Evolutionary conservation across 768 basidiomycete species (phyloP), one percentile per base, ranked within the genome.

Genomic region (Trametes elegans): DNA sequence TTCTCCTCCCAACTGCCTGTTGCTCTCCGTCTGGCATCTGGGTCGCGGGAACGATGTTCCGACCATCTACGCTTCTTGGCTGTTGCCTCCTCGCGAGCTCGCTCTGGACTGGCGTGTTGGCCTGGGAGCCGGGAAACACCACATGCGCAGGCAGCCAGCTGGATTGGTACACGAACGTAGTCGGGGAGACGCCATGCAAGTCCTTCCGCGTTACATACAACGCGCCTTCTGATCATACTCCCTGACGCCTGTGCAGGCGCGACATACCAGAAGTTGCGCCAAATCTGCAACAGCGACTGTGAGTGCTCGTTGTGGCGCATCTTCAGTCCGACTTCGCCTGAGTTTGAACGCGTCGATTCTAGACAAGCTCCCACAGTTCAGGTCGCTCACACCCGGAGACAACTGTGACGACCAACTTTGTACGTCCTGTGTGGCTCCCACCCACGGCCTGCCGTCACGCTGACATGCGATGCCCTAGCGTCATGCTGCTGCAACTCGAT

Each of bases 131-230:
- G 8, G 59, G 55, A 1, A 60, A 60, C 28, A 60, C 59, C n/a
- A 60, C 59, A 9, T 60, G 59, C 24, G 55, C 45, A 6, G 54
- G 56, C 44, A 27, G 32, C 7, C 55, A 54, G 47, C 28, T 61
- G 43, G 56, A 61, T 23, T 61, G 60, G 60, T 61, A 61, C 46
- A 61, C 56, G 9, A 48, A 36, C 44, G 60, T 57, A 19, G 60
- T 61, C 1, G 60, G 60, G 18, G 60, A 61, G 26, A 55, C 60
- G 2, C 60, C 60, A 13, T 61, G 60, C 58, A 14, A 42, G 60
- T 52, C 9, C 10, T 9, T 34, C 7, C 23, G 4, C 18, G 3
- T 11, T 11, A 2, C 7, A 9, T 27, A 14, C 10, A 11, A 32
- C 45, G 31, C 28, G 11, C n/a, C 21, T 13, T 11, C 47, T 42